Evolutionary conservation across 352 stramenopile species (phyloP).

Genomic region (Globisporangium camurandrum): DNA sequence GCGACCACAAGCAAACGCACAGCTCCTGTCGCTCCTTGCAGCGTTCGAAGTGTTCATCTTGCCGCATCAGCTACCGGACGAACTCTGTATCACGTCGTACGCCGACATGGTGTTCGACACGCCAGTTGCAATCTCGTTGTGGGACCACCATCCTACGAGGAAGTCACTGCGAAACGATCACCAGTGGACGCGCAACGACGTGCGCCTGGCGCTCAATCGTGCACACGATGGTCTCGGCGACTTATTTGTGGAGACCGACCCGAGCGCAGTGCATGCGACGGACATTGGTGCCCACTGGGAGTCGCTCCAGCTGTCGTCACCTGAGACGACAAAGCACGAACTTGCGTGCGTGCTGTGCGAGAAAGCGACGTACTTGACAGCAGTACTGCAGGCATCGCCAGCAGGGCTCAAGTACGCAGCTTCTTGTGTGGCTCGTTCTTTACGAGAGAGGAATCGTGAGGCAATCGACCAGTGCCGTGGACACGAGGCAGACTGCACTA

Average conservation of each 20-base stretch:
- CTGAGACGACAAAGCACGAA: no score
- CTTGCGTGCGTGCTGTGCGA: no score
- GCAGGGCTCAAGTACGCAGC: no score
- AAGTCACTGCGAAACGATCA: background rate
- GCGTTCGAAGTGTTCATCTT: background rate
- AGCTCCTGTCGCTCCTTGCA: background rate
- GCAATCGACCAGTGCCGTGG: no score
- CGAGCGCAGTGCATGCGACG: background rate
- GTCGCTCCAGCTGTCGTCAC: no score
- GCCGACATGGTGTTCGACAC: background rate
- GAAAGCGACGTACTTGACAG: no score
- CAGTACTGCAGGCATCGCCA: no score
- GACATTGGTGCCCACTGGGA: background rate
- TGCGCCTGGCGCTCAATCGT: background rate
- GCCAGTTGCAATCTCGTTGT: background rate
- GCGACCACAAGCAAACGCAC: background rate
- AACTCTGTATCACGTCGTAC: background rate
- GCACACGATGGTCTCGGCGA: background rate
- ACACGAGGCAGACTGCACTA: no score
- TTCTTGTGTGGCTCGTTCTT: no score
- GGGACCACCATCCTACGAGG: background rate
- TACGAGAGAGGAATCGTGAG: no score
- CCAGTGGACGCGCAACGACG: background rate
- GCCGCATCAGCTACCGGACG: background rate
- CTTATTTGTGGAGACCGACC: background rate